Base-by-base conservation (phyloP, 441 rosid genomes). In the Biscutella auriculata region DNA sequence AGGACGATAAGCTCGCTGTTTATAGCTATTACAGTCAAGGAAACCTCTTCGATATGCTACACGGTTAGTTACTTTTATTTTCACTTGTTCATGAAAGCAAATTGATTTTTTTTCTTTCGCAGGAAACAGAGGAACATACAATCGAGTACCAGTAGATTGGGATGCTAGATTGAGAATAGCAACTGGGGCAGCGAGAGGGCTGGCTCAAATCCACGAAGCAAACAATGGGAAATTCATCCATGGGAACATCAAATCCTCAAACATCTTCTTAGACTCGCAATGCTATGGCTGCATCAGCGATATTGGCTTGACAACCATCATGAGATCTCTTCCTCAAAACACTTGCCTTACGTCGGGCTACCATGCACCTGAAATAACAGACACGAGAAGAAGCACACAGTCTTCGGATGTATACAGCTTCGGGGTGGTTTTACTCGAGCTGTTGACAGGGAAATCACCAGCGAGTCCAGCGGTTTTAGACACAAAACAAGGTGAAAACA, bases 191-290 rank as follows among this genome's bases (percentile, higher is more conserved):
- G 98, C 87, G 40, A 79, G 85, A 43, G 98, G 95, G 29, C 13
- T 93, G 14, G 96, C 96, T 48, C 80, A 83, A 63, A 81, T 93
- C 60, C 98, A 93, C 8, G 95, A 93, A 69, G 86, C 87, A 76
- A 87, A 95, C 69, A 89, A 92, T 1, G 77, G 90, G 60, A 93
- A 76, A 57, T 79, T 79, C 16, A 81, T 88, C 36, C 98, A 93
- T 8, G 97, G 95, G 6, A 85, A 85, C 54, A 47, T 93, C 70
- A 93, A 88, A 55, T 95, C 98, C 0, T 82, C 95, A 2, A 93
- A 88, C 70, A 83, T 93, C 67, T 92, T 88, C 72, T 73, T 88
- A 8, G 93, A 87, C 80, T 57, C 56, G 1, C 19, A 62, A 43
- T 9, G 54, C 19, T 48, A 77, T 4, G 76, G 97, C 44, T 65